Conservation (phyloP, 257 asterid genomes). For the Nicotiana attenuata region DNA sequence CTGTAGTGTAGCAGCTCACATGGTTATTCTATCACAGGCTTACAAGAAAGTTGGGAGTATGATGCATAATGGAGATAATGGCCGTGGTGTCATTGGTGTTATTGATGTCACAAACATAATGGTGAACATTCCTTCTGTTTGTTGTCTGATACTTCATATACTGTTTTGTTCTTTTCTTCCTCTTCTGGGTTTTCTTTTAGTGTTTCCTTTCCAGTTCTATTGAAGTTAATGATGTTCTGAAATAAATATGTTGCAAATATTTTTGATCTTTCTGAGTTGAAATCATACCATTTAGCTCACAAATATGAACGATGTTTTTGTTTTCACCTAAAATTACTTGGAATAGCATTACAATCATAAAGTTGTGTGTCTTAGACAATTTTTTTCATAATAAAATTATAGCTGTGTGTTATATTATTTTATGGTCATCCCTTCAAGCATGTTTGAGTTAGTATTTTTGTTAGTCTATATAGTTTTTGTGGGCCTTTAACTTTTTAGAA, state of each 20-base stretch:
- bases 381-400: background rate
- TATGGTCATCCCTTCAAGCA: background rate
- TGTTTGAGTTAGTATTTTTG: background rate
- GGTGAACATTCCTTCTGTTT: constrained; percentile 32
- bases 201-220: background rate
- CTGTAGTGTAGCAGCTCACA: background rate
- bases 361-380: background rate
- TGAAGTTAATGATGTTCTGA: background rate
- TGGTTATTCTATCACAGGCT: constrained; percentile 36
- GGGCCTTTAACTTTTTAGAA: background rate
- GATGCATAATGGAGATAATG: constrained; percentile 70
- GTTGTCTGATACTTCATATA: background rate
- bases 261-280: background rate
- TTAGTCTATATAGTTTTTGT: background rate
- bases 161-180: background rate
- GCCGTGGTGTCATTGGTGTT: constrained; percentile 82
- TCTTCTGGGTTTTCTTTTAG: background rate
- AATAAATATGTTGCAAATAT: background rate
- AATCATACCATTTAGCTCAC: background rate
- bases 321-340: background rate
- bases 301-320: background rate
- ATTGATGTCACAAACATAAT: constrained; percentile 60
- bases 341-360: background rate
- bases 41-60: constrained; percentile 86
- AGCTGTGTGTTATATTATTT: background rate